These are phyloP conservation scores for Naganishia sp. DNA, from an alignment of 1,284 basidiomycete species.

Conservation along the genomic window DNA sequence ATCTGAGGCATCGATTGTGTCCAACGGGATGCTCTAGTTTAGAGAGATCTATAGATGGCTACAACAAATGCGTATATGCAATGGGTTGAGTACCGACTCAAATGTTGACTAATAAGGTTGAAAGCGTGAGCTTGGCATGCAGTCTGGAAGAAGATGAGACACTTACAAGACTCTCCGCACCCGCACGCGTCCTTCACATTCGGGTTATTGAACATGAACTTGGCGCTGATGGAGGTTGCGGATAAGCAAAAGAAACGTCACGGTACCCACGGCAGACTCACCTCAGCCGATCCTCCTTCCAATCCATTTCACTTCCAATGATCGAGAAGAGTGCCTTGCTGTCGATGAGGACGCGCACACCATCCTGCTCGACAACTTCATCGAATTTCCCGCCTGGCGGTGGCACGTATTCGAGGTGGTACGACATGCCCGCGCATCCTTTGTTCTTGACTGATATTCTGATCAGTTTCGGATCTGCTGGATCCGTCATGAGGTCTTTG, in stretches of 20 bases:
- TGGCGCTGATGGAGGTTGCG: conserved; percentile 58
- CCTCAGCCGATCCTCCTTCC: conserved; percentile 84
- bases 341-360: conserved; percentile 91
- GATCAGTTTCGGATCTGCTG: conserved; percentile 80
- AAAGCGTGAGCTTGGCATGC: background rate
- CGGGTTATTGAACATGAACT: conserved; percentile 89
- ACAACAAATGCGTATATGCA: too few relatives aligned
- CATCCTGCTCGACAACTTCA: conserved; percentile 95
- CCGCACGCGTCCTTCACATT: conserved; percentile 91
- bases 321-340: conserved; percentile 97
- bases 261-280: background rate
- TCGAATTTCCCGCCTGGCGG: conserved; percentile 85
- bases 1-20: too few relatives aligned
- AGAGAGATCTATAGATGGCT: too few relatives aligned
- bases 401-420: conserved; percentile 95
- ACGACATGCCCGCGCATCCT: conserved; percentile 97
- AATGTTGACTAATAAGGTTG: conserved; percentile 15
- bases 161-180: conserved; percentile 76
- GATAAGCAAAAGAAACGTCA: background rate
- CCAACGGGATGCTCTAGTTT: too few relatives aligned
- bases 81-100: background rate
- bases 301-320: conserved; percentile 98
- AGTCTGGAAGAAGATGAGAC: background rate
- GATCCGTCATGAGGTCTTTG: conserved; percentile 67
- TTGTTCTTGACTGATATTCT: conserved; percentile 96